Evolutionary conservation across 73 alveolate genomes (phyloP).

Genomic region (Paramecium caudatum): DNA sequence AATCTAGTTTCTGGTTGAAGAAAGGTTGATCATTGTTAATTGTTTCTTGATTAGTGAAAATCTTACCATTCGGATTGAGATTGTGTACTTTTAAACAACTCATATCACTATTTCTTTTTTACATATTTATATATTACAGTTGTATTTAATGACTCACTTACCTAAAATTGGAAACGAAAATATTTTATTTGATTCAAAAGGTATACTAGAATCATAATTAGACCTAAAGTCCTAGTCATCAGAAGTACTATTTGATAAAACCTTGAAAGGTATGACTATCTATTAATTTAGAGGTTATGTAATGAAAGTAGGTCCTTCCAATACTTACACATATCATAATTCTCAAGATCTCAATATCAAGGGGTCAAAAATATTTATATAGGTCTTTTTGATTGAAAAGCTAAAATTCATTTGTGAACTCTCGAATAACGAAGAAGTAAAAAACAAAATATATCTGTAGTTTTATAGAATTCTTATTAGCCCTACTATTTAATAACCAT

Average conservation of each 20-base stretch:
- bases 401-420: slow-evolving; percentile 25
- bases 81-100: background rate
- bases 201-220: background rate
- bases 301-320: slow-evolving; percentile 34
- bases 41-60: background rate
- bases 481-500: background rate
- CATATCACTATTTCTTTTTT: slow-evolving; percentile 33
- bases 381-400: slow-evolving; percentile 10
- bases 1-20: slow-evolving; percentile 9
- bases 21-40: background rate
- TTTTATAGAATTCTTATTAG: background rate
- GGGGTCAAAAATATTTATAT: background rate
- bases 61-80: background rate
- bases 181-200: slow-evolving; percentile 25
- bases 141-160: slow-evolving; percentile 53
- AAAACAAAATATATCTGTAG: background rate
- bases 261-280: background rate
- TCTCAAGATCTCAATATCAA: background rate
- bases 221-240: slow-evolving; percentile 14
- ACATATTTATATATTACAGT: background rate
- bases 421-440: slow-evolving; percentile 1
- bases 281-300: slow-evolving; percentile 29
- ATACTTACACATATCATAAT: background rate
- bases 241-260: slow-evolving; percentile 29
- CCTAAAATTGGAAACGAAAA: slow-evolving; percentile 7